Conservation (phyloP, 2,329 filamentous ascomycete genomes). For the Nigrospora sphaerica region DNA sequence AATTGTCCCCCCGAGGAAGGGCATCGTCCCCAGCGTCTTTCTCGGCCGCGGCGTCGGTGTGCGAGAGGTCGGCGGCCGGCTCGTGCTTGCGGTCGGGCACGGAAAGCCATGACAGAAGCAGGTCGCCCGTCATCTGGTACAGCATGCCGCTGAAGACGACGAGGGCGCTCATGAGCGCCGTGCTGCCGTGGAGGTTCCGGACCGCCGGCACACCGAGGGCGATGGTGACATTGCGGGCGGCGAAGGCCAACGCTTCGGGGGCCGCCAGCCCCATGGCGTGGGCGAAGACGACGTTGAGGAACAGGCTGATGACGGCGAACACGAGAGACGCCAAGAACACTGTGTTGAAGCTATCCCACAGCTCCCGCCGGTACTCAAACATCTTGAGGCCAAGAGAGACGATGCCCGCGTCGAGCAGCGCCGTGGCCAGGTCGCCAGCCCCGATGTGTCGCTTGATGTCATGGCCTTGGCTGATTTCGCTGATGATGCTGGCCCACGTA, state of each 20-base stretch:
- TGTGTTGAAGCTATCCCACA: conserved; percentile 16
- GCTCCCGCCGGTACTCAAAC: conserved; percentile 23
- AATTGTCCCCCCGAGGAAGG: conserved; percentile 4
- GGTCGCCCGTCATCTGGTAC: conserved; percentile 22
- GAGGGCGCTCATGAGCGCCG: conserved; percentile 20
- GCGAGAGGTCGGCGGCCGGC: neutral
- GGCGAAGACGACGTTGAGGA: conserved; percentile 19
- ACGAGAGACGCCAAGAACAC: conserved; percentile 17
- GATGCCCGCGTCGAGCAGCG: conserved; percentile 22
- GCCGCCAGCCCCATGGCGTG: conserved; percentile 14
- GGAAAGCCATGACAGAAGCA: conserved; percentile 15
- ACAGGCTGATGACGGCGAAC: conserved; percentile 16
- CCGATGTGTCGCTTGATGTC: conserved; percentile 13
- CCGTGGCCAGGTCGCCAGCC: conserved; percentile 19
- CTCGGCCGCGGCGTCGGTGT: neutral
- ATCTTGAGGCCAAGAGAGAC: conserved; percentile 24
- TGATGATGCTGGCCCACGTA: conserved; percentile 15
- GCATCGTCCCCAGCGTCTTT: no score
- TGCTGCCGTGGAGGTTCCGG: conserved; percentile 17
- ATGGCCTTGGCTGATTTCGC: conserved; percentile 7
- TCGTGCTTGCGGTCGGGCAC: conserved; percentile 11
- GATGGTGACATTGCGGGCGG: conserved; percentile 21
- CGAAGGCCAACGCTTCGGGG: conserved; percentile 21
- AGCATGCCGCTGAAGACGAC: conserved; percentile 22
- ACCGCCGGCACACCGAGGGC: conserved; percentile 21